Evolutionary conservation across 371 early-diverging fungal genomes (phyloP).

Genomic region (Phascolomyces articulosus): DNA sequence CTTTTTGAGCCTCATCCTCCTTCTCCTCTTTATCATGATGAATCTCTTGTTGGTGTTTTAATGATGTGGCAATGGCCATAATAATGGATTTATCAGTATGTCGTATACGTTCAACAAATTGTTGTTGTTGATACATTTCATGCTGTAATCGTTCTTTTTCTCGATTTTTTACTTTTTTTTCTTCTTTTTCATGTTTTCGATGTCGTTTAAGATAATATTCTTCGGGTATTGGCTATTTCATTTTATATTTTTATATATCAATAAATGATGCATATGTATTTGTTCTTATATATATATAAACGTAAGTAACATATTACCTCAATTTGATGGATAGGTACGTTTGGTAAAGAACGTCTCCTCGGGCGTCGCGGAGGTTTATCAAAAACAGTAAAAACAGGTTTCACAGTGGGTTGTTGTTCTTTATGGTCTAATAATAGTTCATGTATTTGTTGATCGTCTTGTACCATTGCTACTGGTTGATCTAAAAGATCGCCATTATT

Average conservation of each 20-base stretch:
- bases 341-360: background rate
- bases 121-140: conserved; percentile 66
- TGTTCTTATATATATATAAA: background rate
- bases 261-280: background rate
- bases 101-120: conserved; percentile 59
- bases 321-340: conserved; percentile 4
- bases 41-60: conserved; percentile 33
- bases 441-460: background rate
- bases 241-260: background rate
- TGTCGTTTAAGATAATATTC: conserved; percentile 66
- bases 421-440: background rate
- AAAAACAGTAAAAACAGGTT: conserved; percentile 7
- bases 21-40: conserved; percentile 4
- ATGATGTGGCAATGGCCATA: conserved; percentile 40
- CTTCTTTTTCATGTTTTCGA: conserved; percentile 64
- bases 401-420: background rate
- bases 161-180: conserved; percentile 68
- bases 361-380: conserved; percentile 9
- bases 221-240: conserved; percentile 28
- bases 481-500: background rate
- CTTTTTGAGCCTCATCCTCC: too few relatives aligned
- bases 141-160: conserved; percentile 66
- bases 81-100: conserved; percentile 50
- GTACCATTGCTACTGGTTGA: background rate
- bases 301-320: conserved; percentile 13